Percentiles rank a stretch among this genome's conserved stretches.
Evolutionary conservation across 495 filamentous ascomycete genomes (phyloP).

Genomic region (Penicillium nucicola): DNA sequence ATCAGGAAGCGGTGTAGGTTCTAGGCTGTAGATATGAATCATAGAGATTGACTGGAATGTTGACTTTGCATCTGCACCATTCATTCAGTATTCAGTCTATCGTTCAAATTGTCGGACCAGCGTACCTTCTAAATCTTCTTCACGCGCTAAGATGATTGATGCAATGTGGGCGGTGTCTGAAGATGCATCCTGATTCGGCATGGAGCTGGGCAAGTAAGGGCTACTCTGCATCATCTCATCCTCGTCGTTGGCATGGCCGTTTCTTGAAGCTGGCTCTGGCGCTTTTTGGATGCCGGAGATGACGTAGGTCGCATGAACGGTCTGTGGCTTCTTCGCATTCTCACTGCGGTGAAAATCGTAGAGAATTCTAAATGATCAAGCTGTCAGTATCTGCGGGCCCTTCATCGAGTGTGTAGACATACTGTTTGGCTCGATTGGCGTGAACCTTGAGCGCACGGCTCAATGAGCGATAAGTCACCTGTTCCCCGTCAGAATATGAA

Average conservation of each 20-base stretch:
- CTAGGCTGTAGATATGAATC: slow-evolving; percentile 86
- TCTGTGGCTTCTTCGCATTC: slow-evolving; percentile 70
- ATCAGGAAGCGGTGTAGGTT: slow-evolving; percentile 68
- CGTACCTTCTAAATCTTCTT: slow-evolving; percentile 75
- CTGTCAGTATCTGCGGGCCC: neutral
- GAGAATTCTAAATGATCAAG: slow-evolving; percentile 63
- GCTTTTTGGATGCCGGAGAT: slow-evolving; percentile 59
- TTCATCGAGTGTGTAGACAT: slow-evolving; percentile 16
- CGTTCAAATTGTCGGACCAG: neutral
- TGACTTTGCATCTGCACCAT: slow-evolving; percentile 56
- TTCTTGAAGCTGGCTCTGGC: slow-evolving; percentile 29
- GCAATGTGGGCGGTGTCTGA: slow-evolving; percentile 38
- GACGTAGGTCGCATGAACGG: slow-evolving; percentile 84
- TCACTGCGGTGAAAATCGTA: slow-evolving; percentile 82
- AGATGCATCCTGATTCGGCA: slow-evolving; percentile 46
- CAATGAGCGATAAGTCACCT: slow-evolving; percentile 84
- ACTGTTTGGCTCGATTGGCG: slow-evolving; percentile 81
- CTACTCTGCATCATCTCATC: slow-evolving; percentile 75
- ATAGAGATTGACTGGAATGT: slow-evolving; percentile 68
- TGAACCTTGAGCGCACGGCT: slow-evolving; percentile 78
- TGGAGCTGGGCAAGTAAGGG: slow-evolving; percentile 58
- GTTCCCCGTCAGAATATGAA: slow-evolving; percentile 1
- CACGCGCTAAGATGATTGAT: slow-evolving; percentile 68
- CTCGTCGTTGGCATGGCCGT: slow-evolving; percentile 46
- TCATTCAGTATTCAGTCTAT: neutral